These are phyloP conservation scores for Fusarium duplospermum DNA, from an alignment of 2,329 filamentous ascomycete genomes.

Conservation along the genomic window DNA sequence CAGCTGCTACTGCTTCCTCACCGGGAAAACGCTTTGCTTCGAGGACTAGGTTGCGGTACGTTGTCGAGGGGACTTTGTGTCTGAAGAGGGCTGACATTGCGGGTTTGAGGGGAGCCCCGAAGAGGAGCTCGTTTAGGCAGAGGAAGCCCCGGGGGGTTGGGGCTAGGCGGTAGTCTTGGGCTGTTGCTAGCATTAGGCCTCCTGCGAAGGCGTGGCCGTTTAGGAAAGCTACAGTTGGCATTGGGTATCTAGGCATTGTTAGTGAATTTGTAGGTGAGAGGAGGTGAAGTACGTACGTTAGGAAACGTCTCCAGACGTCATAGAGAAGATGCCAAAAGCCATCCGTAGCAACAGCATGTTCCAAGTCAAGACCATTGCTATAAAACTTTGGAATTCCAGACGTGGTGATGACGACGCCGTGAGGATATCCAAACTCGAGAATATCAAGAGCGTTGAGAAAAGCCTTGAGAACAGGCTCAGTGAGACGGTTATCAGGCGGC, in stretches of 20 bases:
- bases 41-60: constrained; percentile 75
- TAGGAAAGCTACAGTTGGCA: constrained; percentile 83
- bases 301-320: constrained; percentile 71
- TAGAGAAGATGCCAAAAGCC: constrained; percentile 74
- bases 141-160: constrained; percentile 77
- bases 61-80: constrained; percentile 69
- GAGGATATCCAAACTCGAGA: constrained; percentile 72
- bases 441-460: constrained; percentile 79
- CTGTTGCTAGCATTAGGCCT: constrained; percentile 84
- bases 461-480: constrained; percentile 73
- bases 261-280: not conserved
- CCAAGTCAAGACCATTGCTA: constrained; percentile 83
- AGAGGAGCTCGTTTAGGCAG: constrained; percentile 85
- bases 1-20: constrained; percentile 70
- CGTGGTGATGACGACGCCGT: constrained; percentile 83
- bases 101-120: constrained; percentile 79
- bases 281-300: constrained; percentile 44
- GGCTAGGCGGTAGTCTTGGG: constrained; percentile 86
- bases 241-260: constrained; percentile 66
- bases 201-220: constrained; percentile 87
- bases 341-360: constrained; percentile 69
- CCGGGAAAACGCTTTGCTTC: constrained; percentile 77
- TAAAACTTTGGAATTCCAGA: constrained; percentile 83
- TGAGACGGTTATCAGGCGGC: constrained; percentile 81
- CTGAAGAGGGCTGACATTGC: constrained; percentile 82